These are phyloP conservation scores for Thelonectria rubi DNA, from an alignment of 2,329 filamentous ascomycete genomes.

Conservation along the genomic window DNA sequence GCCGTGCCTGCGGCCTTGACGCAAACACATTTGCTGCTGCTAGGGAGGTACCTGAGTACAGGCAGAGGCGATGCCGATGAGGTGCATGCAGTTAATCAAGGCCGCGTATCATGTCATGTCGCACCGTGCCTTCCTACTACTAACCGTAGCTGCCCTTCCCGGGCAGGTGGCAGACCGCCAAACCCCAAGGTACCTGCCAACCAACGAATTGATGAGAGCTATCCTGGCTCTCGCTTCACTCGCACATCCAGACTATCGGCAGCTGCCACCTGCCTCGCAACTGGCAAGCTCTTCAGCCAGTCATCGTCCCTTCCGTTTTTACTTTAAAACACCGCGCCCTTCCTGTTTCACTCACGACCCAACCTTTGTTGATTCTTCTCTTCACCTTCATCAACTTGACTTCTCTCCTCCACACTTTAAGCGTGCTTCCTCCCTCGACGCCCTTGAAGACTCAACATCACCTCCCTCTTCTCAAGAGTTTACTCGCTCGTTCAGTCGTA, in stretches of 20 bases:
- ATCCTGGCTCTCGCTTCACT: constrained; percentile 13
- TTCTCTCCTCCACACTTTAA: constrained; percentile 30
- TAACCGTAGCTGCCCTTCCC: constrained; percentile 5
- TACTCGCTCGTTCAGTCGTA: constrained; percentile 33
- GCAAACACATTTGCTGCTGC: constrained; percentile 13
- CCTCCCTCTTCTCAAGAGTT: constrained; percentile 33
- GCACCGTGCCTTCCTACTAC: constrained; percentile 24
- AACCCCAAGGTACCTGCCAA: constrained; percentile 3
- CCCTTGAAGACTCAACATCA: constrained; percentile 27
- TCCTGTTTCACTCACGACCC: constrained; percentile 34
- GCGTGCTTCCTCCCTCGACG: constrained; percentile 17
- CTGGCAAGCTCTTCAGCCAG: constrained; percentile 35
- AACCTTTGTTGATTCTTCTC: constrained; percentile 30
- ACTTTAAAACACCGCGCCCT: constrained; percentile 39
- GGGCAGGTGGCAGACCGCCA: constrained; percentile 7
- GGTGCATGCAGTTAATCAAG: constrained; percentile 12
- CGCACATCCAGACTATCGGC: constrained; percentile 1
- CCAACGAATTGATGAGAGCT: neutral
- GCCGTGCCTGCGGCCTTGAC: constrained; percentile 23
- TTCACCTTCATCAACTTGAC: constrained; percentile 36
- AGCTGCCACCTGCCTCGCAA: constrained; percentile 15
- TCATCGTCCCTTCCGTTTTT: constrained; percentile 32
- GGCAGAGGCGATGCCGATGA: constrained; percentile 13
- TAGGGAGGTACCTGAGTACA: neutral
- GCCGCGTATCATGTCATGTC: constrained; percentile 26